Conservation (phyloP, 2,329 filamentous ascomycete species). For the Plenodomus tracheiphilus region DNA sequence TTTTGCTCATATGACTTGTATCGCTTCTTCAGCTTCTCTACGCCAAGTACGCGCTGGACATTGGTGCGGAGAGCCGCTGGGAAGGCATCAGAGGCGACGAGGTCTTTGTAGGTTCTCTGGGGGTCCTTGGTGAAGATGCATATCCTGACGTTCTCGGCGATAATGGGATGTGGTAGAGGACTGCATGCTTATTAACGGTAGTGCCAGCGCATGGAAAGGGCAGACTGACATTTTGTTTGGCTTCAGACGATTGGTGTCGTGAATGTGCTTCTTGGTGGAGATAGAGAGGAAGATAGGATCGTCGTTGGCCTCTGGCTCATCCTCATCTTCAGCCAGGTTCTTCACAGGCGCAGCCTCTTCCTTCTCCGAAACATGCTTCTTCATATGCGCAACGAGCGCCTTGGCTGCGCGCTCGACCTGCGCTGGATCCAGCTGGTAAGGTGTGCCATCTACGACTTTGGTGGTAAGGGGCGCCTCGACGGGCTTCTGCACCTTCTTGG, state of each 20-base stretch:
- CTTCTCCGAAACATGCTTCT: conserved; percentile 53
- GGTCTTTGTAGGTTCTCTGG: conserved; percentile 88
- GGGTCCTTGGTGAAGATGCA: conserved; percentile 85
- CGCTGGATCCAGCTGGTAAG: conserved; percentile 50
- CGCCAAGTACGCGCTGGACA: conserved; percentile 69
- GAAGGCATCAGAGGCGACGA: conserved; percentile 70
- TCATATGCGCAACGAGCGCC: conserved; percentile 62
- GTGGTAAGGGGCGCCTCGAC: conserved; percentile 42
- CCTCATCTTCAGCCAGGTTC: conserved; percentile 55
- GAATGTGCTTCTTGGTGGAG: conserved; percentile 68
- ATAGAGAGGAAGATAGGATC: conserved; percentile 63
- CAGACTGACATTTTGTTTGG: conserved; percentile 70
- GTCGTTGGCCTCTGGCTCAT: conserved; percentile 52
- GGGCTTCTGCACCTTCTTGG: conserved; percentile 29
- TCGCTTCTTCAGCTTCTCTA: conserved; percentile 84
- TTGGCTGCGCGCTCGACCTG: conserved; percentile 63
- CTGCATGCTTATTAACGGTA: conserved; percentile 27
- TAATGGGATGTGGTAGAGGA: conserved; percentile 73
- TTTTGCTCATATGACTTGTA: conserved; percentile 83
- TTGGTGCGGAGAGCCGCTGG: conserved; percentile 53
- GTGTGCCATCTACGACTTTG: conserved; percentile 40
- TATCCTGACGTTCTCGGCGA: conserved; percentile 67
- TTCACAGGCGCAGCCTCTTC: conserved; percentile 55
- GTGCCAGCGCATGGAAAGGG: background rate
- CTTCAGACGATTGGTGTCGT: conserved; percentile 78